Conservation (phyloP, 176 grass and related monocot genomes). For the Ensete glaucum region DNA sequence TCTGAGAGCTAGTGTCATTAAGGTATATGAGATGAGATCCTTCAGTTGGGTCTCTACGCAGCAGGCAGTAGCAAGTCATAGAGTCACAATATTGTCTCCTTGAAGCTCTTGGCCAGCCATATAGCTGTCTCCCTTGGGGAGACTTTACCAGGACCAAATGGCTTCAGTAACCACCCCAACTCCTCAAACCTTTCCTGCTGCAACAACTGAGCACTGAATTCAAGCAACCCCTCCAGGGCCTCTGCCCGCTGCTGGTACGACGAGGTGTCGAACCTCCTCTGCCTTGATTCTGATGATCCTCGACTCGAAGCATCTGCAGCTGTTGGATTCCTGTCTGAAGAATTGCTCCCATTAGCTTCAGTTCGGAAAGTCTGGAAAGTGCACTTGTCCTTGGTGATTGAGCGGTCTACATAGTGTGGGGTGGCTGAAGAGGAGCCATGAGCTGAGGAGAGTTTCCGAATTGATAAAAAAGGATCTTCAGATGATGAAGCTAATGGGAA, state of each 20-base stretch:
- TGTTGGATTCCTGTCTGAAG: slow-evolving; percentile 27
- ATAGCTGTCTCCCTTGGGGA: slow-evolving; percentile 91
- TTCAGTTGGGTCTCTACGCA: background rate
- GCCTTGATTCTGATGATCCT: slow-evolving; percentile 52
- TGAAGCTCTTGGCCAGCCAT: slow-evolving; percentile 91
- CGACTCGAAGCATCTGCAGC: slow-evolving; percentile 27
- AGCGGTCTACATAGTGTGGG: slow-evolving; percentile 31
- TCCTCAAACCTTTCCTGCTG: slow-evolving; percentile 80
- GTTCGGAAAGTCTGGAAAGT: slow-evolving; percentile 53
- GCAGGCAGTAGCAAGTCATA: background rate
- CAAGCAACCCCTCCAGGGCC: slow-evolving; percentile 82
- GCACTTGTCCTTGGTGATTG: slow-evolving; percentile 95
- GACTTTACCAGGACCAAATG: slow-evolving; percentile 70
- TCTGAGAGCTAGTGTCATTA: background rate
- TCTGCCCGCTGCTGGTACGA: slow-evolving; percentile 82
- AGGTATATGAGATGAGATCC: background rate
- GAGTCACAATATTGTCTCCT: slow-evolving; percentile 38
- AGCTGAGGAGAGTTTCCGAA: slow-evolving; percentile 20
- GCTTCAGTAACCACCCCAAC: slow-evolving; percentile 68
- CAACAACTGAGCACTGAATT: slow-evolving; percentile 87
- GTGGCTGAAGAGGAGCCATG: slow-evolving; percentile 23
- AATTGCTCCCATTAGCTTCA: slow-evolving; percentile 28
- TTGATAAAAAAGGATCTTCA: slow-evolving; percentile 29
- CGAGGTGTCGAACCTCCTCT: slow-evolving; percentile 53
- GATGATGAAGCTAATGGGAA: slow-evolving; percentile 67